phyloP scores from a whole-genome alignment of 495 filamentous ascomycete genomes.

The Aspergillus ostianus region DNA sequence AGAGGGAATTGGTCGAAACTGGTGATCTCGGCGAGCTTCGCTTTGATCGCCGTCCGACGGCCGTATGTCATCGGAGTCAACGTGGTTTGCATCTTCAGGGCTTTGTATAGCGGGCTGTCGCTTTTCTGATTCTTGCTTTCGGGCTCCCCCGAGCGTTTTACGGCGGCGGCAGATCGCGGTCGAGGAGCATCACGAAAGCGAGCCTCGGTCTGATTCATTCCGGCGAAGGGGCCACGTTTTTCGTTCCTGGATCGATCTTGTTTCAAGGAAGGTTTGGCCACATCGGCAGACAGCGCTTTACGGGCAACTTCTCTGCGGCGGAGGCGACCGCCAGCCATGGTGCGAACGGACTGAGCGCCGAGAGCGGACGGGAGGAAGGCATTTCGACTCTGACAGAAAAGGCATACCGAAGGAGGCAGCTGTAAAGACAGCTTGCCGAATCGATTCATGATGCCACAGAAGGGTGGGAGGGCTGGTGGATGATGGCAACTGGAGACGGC shows the following conservation, averaged over 20 bases:
- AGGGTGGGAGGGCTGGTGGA: constrained; percentile 1
- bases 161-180: constrained; percentile 37
- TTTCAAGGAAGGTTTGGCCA: constrained; percentile 53
- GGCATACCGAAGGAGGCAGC: constrained; percentile 34
- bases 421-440: constrained; percentile 36
- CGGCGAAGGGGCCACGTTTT: constrained; percentile 64
- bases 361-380: constrained; percentile 18
- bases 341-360: constrained; percentile 38
- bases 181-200: constrained; percentile 49
- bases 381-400: constrained; percentile 39
- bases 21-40: constrained; percentile 62
- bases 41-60: constrained; percentile 65
- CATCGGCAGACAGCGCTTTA: constrained; percentile 75
- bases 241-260: constrained; percentile 32
- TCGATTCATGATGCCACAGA: constrained; percentile 16
- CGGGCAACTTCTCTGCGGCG: constrained; percentile 58
- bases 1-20: constrained; percentile 79
- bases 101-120: constrained; percentile 64
- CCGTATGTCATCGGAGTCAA: constrained; percentile 72
- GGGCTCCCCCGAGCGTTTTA: constrained; percentile 35
- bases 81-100: constrained; percentile 90
- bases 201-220: constrained; percentile 74
- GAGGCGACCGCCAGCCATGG: constrained; percentile 39
- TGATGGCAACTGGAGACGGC: background rate
- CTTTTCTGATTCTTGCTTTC: constrained; percentile 36